Evolutionary conservation across 768 basidiomycete genomes (phyloP).

Genomic region (Russula ochroleuca): DNA sequence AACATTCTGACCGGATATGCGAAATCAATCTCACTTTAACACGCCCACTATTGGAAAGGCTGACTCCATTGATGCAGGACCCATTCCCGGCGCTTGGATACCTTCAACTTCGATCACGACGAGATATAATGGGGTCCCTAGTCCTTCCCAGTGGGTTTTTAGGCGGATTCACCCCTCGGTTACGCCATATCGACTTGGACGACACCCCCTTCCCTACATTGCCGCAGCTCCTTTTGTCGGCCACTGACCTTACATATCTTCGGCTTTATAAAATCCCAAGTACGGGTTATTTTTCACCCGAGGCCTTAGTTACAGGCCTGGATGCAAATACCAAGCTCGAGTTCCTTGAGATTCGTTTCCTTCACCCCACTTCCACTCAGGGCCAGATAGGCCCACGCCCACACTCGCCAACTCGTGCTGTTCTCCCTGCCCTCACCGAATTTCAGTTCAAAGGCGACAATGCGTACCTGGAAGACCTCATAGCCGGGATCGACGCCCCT

Average conservation of each 20-base stretch:
- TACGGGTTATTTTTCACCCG: slow-evolving; percentile 14
- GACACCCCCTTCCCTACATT: slow-evolving; percentile 16
- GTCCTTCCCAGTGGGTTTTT: slow-evolving; percentile 15
- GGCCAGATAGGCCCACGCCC: neutral
- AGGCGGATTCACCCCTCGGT: slow-evolving; percentile 9
- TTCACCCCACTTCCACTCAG: neutral
- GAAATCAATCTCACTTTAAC: slow-evolving; percentile 23
- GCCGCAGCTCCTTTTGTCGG: slow-evolving; percentile 11
- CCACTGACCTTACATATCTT: slow-evolving; percentile 11
- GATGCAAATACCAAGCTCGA: slow-evolving; percentile 6
- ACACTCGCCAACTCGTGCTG: neutral
- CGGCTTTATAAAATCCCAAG: slow-evolving; percentile 12
- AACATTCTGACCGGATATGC: slow-evolving; percentile 13
- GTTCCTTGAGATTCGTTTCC: slow-evolving; percentile 2
- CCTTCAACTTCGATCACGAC: slow-evolving; percentile 8
- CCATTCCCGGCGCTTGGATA: slow-evolving; percentile 3
- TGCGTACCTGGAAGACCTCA: slow-evolving; percentile 14
- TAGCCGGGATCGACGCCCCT: slow-evolving; percentile 12
- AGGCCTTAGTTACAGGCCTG: slow-evolving; percentile 13
- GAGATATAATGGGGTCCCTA: slow-evolving; percentile 4
- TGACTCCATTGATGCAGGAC: slow-evolving; percentile 1
- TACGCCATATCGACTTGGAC: slow-evolving; percentile 8
- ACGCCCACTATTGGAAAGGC: slow-evolving; percentile 4
- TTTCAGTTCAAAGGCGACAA: slow-evolving; percentile 17
- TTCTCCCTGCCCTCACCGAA: slow-evolving; percentile 6